Conservation (phyloP, 2,329 filamentous ascomycete species). For the Cephalotrichum gorgonifer region DNA sequence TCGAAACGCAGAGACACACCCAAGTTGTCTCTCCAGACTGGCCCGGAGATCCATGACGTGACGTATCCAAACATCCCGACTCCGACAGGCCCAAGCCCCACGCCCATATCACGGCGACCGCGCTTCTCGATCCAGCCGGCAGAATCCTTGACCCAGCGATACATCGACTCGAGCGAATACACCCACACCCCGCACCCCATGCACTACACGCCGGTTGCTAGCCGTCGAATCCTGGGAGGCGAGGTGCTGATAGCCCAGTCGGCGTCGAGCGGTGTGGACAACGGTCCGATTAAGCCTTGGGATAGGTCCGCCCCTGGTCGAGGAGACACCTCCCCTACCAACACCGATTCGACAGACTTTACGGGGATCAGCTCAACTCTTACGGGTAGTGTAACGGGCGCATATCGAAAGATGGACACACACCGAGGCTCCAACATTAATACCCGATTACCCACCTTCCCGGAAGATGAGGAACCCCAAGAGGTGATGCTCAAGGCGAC, state of each 20-base stretch:
- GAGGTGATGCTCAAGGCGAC: neutral
- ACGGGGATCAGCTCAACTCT: neutral
- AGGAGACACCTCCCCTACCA: neutral
- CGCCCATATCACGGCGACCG: constrained; percentile 4
- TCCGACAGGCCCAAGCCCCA: constrained; percentile 6
- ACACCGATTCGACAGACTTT: neutral
- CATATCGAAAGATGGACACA: neutral
- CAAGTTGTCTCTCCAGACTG: neutral
- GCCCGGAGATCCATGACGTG: neutral
- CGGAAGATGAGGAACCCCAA: neutral
- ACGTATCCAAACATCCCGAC: constrained; percentile 5
- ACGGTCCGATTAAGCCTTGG: too few relatives aligned
- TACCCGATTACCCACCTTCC: neutral
- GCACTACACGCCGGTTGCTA: neutral
- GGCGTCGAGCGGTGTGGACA: neutral
- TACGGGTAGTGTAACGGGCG: neutral
- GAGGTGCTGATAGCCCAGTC: neutral
- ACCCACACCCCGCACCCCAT: neutral
- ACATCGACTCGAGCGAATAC: constrained; percentile 1
- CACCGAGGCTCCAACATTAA: neutral
- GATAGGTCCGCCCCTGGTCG: too few relatives aligned
- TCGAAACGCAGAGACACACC: neutral
- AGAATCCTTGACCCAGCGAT: constrained; percentile 6
- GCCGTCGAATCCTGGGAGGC: neutral
- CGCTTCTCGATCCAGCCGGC: constrained; percentile 6